Base-by-base conservation (phyloP, 2,329 filamentous ascomycete species). In the Diaporthe humulicola region DNA sequence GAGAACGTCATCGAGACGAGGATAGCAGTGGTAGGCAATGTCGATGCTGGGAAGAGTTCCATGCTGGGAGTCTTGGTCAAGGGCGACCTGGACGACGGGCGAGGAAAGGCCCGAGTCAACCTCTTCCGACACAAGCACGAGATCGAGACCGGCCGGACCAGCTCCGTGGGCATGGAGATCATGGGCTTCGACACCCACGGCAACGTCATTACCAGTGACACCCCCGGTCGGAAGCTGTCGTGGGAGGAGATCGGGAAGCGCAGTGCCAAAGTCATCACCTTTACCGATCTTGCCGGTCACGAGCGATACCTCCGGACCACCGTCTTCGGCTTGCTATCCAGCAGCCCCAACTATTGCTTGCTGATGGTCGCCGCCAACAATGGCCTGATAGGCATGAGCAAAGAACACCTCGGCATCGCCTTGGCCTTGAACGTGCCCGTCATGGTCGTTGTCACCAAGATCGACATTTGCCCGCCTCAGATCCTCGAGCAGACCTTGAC, bases 351-450 rank as follows among this genome's bases (percentile, higher is more conserved):
- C 81, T 99, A 98, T 86, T 98, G 97, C 82, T 86, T 99, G 38
- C 90, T 99, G 64, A 99, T 99, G 97, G 97, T 99, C 0, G 97
- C 97, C 17, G 97, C 97, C 25, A 99, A 99, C 80, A 98, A 99
- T 81, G 97, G 97, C 4, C 87, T 99, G 60, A 94, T 98, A 61
- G 97, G 97, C 28, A 99, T 98, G 97, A 98, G 95, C 84, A 98
- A 97, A 88, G 97, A 99, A 86, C 97, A 99, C 83, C 87, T 99
- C 5, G 97, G 97, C 22, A 98, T 99, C 77, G 96, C 97, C 0
- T 87, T 98, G 42, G 96, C 97, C 0, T 88, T 99, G 70, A 98
- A 98, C 81, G 96, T 99, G 15, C 97, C 97, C 0, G 95, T 99
- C 79, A 98, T 99, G 95, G 96, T 98, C 4, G 93, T 98, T 77